Conservation (phyloP, 306 rosid species). For the Trifolium fragiferum region DNA sequence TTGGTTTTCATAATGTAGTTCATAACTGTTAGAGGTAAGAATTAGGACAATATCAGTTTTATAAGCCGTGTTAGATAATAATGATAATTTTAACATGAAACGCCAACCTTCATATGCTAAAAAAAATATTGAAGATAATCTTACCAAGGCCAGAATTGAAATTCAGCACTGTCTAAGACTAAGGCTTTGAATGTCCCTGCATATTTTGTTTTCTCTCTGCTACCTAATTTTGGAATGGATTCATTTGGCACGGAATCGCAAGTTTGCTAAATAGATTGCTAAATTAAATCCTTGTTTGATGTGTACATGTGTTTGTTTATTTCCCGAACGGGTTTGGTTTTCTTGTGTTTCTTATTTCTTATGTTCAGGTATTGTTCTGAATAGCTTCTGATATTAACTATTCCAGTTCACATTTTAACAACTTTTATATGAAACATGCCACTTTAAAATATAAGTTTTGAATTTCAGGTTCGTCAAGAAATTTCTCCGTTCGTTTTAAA, state of each 20-base stretch:
- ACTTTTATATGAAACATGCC: slow-evolving; percentile 18
- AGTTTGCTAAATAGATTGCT: slow-evolving; percentile 17
- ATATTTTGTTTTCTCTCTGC: slow-evolving; percentile 9
- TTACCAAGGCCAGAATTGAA: slow-evolving; percentile 6
- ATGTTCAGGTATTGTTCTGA: neutral
- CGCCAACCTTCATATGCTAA: neutral
- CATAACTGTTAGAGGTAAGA: slow-evolving; percentile 12
- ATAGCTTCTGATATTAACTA: slow-evolving; percentile 10
- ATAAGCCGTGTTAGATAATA: slow-evolving; percentile 15
- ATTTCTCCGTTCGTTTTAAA: slow-evolving; percentile 82
- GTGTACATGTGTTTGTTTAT: slow-evolving; percentile 10
- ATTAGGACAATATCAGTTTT: neutral
- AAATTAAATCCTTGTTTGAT: neutral
- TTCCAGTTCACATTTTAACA: neutral
- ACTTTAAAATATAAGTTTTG: slow-evolving; percentile 20
- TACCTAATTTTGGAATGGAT: slow-evolving; percentile 26
- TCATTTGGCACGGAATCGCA: slow-evolving; percentile 3
- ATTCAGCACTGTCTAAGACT: neutral
- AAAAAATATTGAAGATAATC: neutral
- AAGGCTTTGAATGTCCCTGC: slow-evolving; percentile 15
- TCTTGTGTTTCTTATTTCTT: slow-evolving; percentile 19
- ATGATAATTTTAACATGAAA: neutral
- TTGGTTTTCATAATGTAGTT: neutral
- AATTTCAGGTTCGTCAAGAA: slow-evolving; percentile 88
- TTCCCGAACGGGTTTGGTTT: neutral